phyloP scores from a whole-genome alignment of 2,329 filamentous ascomycete genomes.

The Diatrype stigma region DNA sequence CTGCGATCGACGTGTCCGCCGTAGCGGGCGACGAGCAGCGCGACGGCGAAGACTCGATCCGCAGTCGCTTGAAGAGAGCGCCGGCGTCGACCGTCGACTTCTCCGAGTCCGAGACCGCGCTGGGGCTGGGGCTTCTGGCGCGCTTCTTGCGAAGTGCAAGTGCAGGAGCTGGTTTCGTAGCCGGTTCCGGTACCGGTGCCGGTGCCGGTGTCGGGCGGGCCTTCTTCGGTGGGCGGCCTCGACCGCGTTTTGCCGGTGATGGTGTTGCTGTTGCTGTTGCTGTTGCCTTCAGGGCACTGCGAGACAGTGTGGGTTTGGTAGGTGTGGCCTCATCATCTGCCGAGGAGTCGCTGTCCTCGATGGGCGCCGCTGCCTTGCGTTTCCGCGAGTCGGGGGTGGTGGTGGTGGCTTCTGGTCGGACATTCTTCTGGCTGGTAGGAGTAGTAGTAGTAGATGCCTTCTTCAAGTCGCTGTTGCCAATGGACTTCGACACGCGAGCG shows the following conservation, averaged over 20 bases:
- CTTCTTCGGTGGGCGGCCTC: constrained; percentile 25
- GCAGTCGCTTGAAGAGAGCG: constrained; percentile 36
- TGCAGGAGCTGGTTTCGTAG: constrained; percentile 22
- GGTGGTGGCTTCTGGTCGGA: constrained; percentile 35
- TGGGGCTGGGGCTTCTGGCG: constrained; percentile 26
- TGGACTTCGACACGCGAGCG: constrained; percentile 43
- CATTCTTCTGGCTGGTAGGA: constrained; percentile 35
- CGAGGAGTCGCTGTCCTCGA: constrained; percentile 25
- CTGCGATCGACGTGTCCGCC: constrained; percentile 35
- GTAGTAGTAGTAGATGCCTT: constrained; percentile 25
- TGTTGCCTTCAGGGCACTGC: constrained; percentile 3
- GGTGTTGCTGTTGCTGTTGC: constrained; percentile 2
- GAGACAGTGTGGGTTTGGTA: constrained; percentile 12
- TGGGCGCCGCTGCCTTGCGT: constrained; percentile 26
- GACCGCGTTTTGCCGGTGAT: constrained; percentile 19
- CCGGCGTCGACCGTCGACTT: constrained; percentile 27
- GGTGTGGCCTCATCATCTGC: constrained; percentile 26
- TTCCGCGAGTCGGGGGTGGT: constrained; percentile 32
- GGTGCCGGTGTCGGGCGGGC: constrained; percentile 15
- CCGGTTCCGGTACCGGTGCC: constrained; percentile 7
- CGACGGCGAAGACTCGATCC: constrained; percentile 33
- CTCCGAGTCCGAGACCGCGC: constrained; percentile 30
- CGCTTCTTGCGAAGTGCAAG: constrained; percentile 26
- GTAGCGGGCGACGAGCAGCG: constrained; percentile 28
- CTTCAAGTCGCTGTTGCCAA: constrained; percentile 29